Evolutionary conservation across 2,329 filamentous ascomycete species (phyloP), one percentile per base, ranked within the genome.

Genomic region (Monosporascus sp.): DNA sequence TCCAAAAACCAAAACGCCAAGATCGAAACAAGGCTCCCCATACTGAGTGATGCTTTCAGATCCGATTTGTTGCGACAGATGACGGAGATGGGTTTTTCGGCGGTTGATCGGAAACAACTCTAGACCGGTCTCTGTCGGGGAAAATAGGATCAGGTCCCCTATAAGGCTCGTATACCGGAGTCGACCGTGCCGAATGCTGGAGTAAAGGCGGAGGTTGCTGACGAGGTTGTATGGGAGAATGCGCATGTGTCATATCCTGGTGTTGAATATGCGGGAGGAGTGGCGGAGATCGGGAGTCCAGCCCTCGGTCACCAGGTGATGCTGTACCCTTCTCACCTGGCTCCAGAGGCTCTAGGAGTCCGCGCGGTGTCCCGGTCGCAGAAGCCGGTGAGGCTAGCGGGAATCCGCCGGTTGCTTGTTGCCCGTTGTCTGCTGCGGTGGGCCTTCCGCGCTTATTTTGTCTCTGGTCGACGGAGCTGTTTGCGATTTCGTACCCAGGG

Each of bases 91-190:
- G 50, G 35, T 62, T 59, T 50, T 64, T 65, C 7, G 62, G 41
- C 44, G 61, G 52, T 47, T 63, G 64, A 51, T 68, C 66, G 37
- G 64, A 58, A 31, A 61, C 66, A 49, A 59, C 64, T 48, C 63
- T 58, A 24, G 62, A 60, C 54, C 67, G 63, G 41, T 69, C 65
- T 60, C 67, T 59, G 51, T 67, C 60, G 25, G 66, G 66, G 38
- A 68, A 69, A 50, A 69, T 68, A 22, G 67, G 67, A 53, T 68
- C 67, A 48, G 62, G 54, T 8, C 53, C 52, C 18, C 64, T 62
- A 43, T 62, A 64, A 25, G 57, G 58, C 25, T 65, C 65, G 53
- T 67, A 66, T 11, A 51, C 20, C 17, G 61, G 61, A 20, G 52
- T 31, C 47, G 53, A 61, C 51, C 60, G 58, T 48, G 61, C 59